Percentiles rank a stretch among this genome's conserved stretches.
phyloP scores from a whole-genome alignment of 2,329 filamentous ascomycete species.

The Clonostachys rosea region DNA sequence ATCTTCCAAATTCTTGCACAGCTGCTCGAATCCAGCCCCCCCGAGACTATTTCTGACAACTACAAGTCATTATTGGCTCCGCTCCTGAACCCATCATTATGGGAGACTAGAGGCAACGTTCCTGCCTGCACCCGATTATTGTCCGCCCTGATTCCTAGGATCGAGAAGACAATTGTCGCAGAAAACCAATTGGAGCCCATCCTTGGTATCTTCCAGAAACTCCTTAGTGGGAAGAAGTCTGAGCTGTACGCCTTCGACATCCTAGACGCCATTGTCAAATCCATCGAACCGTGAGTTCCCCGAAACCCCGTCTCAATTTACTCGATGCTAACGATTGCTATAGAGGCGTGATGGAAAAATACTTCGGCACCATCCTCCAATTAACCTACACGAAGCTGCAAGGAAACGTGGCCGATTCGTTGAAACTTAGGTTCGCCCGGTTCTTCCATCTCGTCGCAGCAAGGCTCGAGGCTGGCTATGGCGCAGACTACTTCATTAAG shows the following conservation, averaged over 20 bases:
- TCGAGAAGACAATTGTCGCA: slow-evolving; percentile 65
- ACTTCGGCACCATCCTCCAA: slow-evolving; percentile 75
- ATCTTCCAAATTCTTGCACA: slow-evolving; percentile 94
- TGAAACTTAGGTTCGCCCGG: slow-evolving; percentile 82
- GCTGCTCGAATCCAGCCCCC: slow-evolving; percentile 80
- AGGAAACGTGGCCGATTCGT: slow-evolving; percentile 66
- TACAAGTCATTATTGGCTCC: slow-evolving; percentile 77
- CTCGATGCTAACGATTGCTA: slow-evolving; percentile 12
- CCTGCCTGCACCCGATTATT: slow-evolving; percentile 85
- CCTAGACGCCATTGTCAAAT: slow-evolving; percentile 72
- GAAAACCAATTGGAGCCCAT: slow-evolving; percentile 83
- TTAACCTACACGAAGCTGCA: slow-evolving; percentile 77
- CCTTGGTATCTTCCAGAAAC: slow-evolving; percentile 92
- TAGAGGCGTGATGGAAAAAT: slow-evolving; percentile 64
- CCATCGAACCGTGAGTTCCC: slow-evolving; percentile 61
- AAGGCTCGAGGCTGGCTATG: slow-evolving; percentile 72
- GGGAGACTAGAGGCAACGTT: slow-evolving; percentile 90
- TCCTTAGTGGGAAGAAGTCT: slow-evolving; percentile 76
- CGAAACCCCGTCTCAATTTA: not conserved
- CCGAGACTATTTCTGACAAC: slow-evolving; percentile 71
- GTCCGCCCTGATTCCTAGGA: slow-evolving; percentile 76
- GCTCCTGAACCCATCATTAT: slow-evolving; percentile 75
- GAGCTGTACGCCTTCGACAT: slow-evolving; percentile 88
- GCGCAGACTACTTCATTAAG: slow-evolving; percentile 86
- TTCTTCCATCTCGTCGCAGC: slow-evolving; percentile 94